Base-by-base conservation (phyloP, 352 stramenopile genomes). In the Pythium rhizo-oryzae region DNA sequence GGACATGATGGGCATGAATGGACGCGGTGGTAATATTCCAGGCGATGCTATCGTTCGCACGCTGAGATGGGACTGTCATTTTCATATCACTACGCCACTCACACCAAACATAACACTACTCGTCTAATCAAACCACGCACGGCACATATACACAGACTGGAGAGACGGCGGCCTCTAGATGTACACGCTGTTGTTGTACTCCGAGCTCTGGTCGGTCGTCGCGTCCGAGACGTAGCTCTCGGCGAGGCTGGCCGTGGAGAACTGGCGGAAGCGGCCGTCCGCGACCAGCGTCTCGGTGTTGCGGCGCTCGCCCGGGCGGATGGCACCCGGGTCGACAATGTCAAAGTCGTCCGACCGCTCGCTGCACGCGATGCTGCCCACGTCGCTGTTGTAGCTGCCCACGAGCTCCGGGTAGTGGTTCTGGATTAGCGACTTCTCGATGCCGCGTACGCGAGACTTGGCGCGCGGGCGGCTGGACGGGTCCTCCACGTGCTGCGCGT, bases 201-300 rank as follows among this genome's bases (percentile, higher is more conserved):
- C 53, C 35, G 57, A 66, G 21, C 25, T 56, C 30, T 65, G 44
- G 15, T 69, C 62, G 18, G 54, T 75, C 16, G 69, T 62, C 4
- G 59, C 58, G 54, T 68, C 55, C 35, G 69, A 75, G 18, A 54
- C 35, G 55, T 56, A 62, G 56, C 62, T 70, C 55, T 71, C 69
- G 12, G 49, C 39, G 21, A 71, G 47, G 25, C 53, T 64, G 23
- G 54, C 62, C 4, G 25, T 83, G n/a, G 85, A 93, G 59, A 91
- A 85, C 64, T 88, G 77, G 11, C 70, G 74, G 57, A 91, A 93
- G 28, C 75, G 82, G 50, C 73, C 70, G 49, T 87, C 82, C 9
- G 77, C 65, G 13, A 89, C 81, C 18, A 91, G 41, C 69, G 81
- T 80, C 74, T 93, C 85, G 8, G 83, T 93, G 67, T 84, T 85